A percentile compares a stretch with the other conserved stretches of the same genome.
These are phyloP conservation scores for Neofusicoccum sp. DNA, from an alignment of 2,329 filamentous ascomycete genomes.

Conservation along the genomic window DNA sequence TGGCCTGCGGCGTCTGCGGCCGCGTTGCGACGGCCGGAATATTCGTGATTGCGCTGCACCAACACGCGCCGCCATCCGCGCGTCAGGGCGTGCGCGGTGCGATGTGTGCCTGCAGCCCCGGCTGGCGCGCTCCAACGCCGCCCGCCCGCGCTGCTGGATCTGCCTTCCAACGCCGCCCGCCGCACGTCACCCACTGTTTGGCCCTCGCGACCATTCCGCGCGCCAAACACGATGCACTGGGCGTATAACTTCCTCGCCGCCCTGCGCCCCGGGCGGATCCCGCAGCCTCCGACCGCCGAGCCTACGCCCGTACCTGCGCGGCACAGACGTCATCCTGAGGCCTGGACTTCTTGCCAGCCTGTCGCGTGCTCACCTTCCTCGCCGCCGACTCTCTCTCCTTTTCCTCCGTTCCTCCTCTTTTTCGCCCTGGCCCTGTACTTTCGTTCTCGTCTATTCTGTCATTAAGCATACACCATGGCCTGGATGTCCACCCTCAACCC, in stretches of 20 bases:
- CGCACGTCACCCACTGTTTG: not conserved
- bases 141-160: not conserved
- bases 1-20: not conserved
- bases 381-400: not conserved
- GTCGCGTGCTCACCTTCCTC: conserved; percentile 15
- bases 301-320: conserved; percentile 8
- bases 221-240: no score
- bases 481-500: conserved; percentile 60
- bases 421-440: not conserved
- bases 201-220: not conserved
- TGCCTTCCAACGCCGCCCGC: not conserved
- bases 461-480: conserved; percentile 35
- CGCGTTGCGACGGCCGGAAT: conserved; percentile 5
- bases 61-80: not conserved
- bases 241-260: not conserved
- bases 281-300: not conserved
- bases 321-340: conserved; percentile 8
- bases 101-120: not conserved
- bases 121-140: not conserved
- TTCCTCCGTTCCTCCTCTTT: not conserved
- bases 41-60: not conserved
- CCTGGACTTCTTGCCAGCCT: not conserved
- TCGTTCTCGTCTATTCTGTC: not conserved
- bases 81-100: no score
- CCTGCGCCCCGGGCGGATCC: not conserved